A percentile compares a stretch with the other conserved stretches of the same genome.
Conservation (phyloP, 1,139 yeast species). For the Suhomyces panamericanus region DNA sequence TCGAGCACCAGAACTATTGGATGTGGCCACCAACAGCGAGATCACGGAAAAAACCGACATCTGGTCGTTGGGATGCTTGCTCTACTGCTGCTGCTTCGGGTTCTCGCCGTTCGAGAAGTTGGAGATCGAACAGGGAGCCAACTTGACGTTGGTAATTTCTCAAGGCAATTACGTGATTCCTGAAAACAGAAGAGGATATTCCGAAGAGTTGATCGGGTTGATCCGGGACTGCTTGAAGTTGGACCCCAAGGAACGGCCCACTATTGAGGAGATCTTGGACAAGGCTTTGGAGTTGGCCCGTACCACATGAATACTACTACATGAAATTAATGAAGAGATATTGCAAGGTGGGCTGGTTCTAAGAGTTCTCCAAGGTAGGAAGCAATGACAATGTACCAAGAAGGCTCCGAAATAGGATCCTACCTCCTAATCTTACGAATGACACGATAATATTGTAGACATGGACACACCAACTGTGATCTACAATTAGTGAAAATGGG, state of each 20-base stretch:
- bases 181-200: slow-evolving; percentile 45
- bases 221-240: slow-evolving; percentile 61
- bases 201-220: slow-evolving; percentile 53
- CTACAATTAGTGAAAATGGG: too few species aligned
- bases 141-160: slow-evolving; percentile 71
- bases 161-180: slow-evolving; percentile 74
- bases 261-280: slow-evolving; percentile 57
- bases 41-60: slow-evolving; percentile 78
- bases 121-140: slow-evolving; percentile 81
- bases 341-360: too few species aligned
- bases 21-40: slow-evolving; percentile 62
- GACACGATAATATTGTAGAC: too few species aligned
- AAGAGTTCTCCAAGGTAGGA: too few species aligned
- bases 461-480: too few species aligned
- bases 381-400: too few species aligned
- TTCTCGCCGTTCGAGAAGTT: slow-evolving; percentile 85
- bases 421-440: too few species aligned
- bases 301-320: neutral
- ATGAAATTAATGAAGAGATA: too few species aligned
- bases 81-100: slow-evolving; percentile 76
- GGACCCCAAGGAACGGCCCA: slow-evolving; percentile 62
- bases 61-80: slow-evolving; percentile 87
- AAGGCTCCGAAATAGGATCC: too few species aligned
- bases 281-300: slow-evolving; percentile 39
- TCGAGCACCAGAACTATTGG: slow-evolving; percentile 87